These are phyloP conservation scores for Veloboletus limbatus DNA, from an alignment of 1,284 basidiomycete species.

Conservation along the genomic window DNA sequence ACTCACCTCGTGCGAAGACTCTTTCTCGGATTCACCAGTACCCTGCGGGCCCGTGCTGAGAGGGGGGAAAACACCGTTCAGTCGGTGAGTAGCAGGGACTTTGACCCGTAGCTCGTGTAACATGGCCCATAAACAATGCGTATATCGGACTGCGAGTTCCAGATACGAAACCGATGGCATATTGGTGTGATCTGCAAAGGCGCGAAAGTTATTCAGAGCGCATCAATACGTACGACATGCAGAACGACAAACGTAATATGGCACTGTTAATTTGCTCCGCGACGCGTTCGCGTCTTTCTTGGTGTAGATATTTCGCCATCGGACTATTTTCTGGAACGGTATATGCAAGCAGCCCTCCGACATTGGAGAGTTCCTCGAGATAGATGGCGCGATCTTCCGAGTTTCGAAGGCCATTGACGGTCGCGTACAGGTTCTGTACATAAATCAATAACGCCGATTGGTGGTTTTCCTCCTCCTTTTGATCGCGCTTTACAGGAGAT, in stretches of 20 bases:
- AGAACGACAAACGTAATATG: slow-evolving; percentile 62
- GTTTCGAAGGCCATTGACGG: slow-evolving; percentile 51
- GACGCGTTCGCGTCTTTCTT: slow-evolving; percentile 70
- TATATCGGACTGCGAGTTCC: slow-evolving; percentile 62
- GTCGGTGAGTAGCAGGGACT: slow-evolving; percentile 43
- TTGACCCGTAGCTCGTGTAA: slow-evolving; percentile 50
- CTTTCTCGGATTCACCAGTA: slow-evolving; percentile 27
- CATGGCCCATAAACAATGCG: slow-evolving; percentile 52
- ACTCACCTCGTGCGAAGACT: slow-evolving; percentile 25
- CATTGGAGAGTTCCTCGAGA: slow-evolving; percentile 64
- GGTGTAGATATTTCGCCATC: slow-evolving; percentile 66
- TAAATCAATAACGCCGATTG: slow-evolving; percentile 49
- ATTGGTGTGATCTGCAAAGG: slow-evolving; percentile 47
- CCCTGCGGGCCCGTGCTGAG: slow-evolving; percentile 6
- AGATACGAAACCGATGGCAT: slow-evolving; percentile 55
- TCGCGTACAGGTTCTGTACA: slow-evolving; percentile 60
- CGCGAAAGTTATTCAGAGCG: slow-evolving; percentile 2
- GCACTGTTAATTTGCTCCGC: slow-evolving; percentile 87
- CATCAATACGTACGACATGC: background rate
- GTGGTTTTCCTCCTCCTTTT: slow-evolving; percentile 33
- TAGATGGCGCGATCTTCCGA: slow-evolving; percentile 57
- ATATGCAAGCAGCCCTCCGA: slow-evolving; percentile 77
- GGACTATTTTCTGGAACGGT: slow-evolving; percentile 67
- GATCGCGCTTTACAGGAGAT: slow-evolving; percentile 17
- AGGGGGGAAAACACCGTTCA: slow-evolving; percentile 35